These are phyloP conservation scores for Vaccinium macrocarpon DNA, from an alignment of 148 eudicot genomes.

Conservation along the genomic window DNA sequence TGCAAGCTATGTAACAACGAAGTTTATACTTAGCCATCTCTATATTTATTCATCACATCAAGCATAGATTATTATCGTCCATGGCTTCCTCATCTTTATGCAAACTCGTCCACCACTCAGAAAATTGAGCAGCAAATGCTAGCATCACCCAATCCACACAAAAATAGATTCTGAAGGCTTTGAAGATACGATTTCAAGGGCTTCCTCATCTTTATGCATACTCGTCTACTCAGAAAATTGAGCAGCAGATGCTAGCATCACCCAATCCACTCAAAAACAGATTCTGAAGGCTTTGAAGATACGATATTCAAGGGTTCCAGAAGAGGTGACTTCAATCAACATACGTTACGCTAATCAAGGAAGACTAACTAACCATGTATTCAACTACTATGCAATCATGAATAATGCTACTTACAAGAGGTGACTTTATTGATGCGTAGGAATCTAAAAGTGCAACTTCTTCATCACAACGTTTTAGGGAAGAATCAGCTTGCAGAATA, in stretches of 20 bases:
- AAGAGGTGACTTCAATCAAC: background rate
- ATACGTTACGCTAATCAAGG: background rate
- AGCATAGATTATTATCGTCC: background rate
- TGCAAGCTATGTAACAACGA: background rate
- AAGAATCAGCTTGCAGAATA: conserved; percentile 68
- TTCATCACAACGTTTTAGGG: conserved; percentile 65
- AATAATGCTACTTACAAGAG: conserved; percentile 63
- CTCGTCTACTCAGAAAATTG: background rate
- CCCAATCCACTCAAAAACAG: background rate
- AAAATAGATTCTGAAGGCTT: background rate
- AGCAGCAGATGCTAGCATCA: background rate
- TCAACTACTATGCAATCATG: conserved; percentile 7
- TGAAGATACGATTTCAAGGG: background rate
- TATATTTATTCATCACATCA: background rate
- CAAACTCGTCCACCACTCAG: background rate
- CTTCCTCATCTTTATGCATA: conserved; percentile 1
- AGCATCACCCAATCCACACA: background rate
- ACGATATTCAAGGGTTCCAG: background rate
- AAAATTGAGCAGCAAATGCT: background rate
- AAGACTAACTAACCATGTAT: background rate
- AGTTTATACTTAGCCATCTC: background rate
- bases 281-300: background rate
- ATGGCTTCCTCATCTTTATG: background rate
- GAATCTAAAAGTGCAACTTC: conserved; percentile 70
- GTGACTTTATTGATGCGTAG: conserved; percentile 69